phyloP scores from a whole-genome alignment of 108 stramenopile genomes.

The Nannochloropsis granulata region DNA sequence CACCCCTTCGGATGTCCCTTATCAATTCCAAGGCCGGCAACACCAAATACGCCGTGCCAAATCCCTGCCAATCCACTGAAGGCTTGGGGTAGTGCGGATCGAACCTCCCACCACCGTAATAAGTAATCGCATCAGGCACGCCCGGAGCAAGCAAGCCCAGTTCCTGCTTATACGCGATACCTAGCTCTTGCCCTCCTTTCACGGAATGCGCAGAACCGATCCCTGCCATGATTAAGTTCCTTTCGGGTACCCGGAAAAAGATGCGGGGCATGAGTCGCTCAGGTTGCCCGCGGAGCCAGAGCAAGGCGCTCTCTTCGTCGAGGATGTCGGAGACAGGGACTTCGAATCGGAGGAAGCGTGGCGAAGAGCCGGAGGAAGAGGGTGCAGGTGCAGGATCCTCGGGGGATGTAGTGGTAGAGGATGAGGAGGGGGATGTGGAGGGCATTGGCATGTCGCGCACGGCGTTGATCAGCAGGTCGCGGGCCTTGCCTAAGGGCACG shows the following conservation, averaged over 20 bases:
- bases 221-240: background rate
- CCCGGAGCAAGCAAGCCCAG: background rate
- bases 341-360: background rate
- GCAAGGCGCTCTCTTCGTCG: background rate
- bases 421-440: background rate
- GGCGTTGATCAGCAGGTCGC: constrained; percentile 1
- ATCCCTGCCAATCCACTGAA: constrained; percentile 1
- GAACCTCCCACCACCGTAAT: constrained; percentile 11
- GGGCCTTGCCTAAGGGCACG: constrained; percentile 6
- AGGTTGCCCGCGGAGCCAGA: background rate
- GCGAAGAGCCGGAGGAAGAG: background rate
- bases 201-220: background rate
- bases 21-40: constrained; percentile 11
- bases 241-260: background rate
- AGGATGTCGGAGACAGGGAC: background rate
- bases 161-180: background rate
- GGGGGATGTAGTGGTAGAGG: background rate
- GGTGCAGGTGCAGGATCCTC: background rate
- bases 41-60: constrained; percentile 8
- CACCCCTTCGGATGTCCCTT: background rate
- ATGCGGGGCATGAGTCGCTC: background rate
- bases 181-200: background rate
- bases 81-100: background rate
- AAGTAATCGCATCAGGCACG: background rate
- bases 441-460: background rate